Base-by-base conservation (phyloP, 176 grass and related monocot genomes). In the Musa schizocarpa region DNA sequence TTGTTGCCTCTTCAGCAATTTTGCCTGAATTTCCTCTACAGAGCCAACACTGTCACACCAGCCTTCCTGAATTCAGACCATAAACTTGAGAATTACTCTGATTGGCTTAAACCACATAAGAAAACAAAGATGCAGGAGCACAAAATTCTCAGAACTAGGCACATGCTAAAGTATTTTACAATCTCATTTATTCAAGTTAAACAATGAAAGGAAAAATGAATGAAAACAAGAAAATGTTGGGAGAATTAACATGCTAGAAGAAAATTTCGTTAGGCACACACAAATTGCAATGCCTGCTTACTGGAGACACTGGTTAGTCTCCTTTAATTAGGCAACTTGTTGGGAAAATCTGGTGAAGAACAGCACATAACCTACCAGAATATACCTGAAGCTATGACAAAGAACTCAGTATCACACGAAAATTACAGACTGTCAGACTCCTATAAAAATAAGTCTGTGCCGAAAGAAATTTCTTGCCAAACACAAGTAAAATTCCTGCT, bases 41-140 rank as follows among this genome's bases (percentile, higher is more conserved):
- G 95, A 98, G n/a, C 95, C 90, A 43, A 87, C 87, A 79, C 75
- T 93, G 78, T 98, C 95, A 79, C 95, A 98, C 95, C 95, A 98
- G 26, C 88, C 84, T 84, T 93, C 90, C 95, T 94, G 77, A 69
- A 90, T 79, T 84, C 75, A 73, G 77, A 73, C 63, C n/a, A 55
- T 52, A 82, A 74, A 17, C 79, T 79, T 75, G 50, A 65, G 63
- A 50, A n/a, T 49, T 34, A 17, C 12, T 13, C 34, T 49, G 34
- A 69, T 50, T 69, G 0, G 67, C 34, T 69, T 69, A 69, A 69
- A 69, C 29, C 2, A 49, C 14, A 69, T 61, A 61, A 1, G 8
- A n/a, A 17, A n/a, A 0, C n/a, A 61, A 61, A 59, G 26, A 59
- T 14, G 7, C 56, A 14, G 1, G 8, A 20, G 13, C 56, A 8